Base-by-base conservation (phyloP, 495 filamentous ascomycete genomes). In the Podospora anserina region DNA sequence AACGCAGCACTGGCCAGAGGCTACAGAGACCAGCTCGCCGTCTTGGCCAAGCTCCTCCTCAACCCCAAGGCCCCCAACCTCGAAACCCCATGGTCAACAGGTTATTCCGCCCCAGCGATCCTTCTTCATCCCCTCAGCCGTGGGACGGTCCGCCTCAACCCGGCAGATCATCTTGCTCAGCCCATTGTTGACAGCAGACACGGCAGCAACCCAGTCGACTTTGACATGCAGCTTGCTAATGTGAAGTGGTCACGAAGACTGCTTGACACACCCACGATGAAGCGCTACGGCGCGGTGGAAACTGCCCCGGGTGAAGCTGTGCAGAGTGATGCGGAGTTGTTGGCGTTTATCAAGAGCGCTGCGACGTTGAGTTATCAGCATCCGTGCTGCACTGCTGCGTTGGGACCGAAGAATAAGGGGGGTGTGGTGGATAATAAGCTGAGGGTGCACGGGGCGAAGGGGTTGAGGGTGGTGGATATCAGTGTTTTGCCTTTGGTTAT, bases 391-490 rank as follows among this genome's bases (percentile, higher is more conserved):
- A 87, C 86, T 1, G 81, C 81, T 56, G 82, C 83, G 1, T 86
- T 87, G 85, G 72, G 88, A 75, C 86, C 86, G 0, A 76, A 75
- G 54, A 76, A 78, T 49, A 72, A 81, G 1, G 85, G 86, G 16
- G 87, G 87, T 5, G 79, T 83, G 1, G 81, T 83, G 16, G 77
- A 77, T 27, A 54, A 74, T 59, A 72, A 71, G 26, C 67, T 82
- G 15, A 76, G 71, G 65, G 81, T 83, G 1, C 80, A 82, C 61
- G 79, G 78, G 5, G 71, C 77, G 11, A 66, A 67, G 56, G 66
- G 69, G n/a, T 49, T 83, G 27, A 71, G 81, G 19, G 79, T 82
- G 23, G 68, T 69, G 39, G 68, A 69, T 53, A 58, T 63, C 57
- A 69, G 68, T n/a, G 27, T 69, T 4, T 77, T 89, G 58, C 88